A percentile compares a stretch with the other conserved stretches of the same genome.
These are phyloP conservation scores for Verbascum thapsus DNA, from an alignment of 257 asterid species.

Conservation along the genomic window DNA sequence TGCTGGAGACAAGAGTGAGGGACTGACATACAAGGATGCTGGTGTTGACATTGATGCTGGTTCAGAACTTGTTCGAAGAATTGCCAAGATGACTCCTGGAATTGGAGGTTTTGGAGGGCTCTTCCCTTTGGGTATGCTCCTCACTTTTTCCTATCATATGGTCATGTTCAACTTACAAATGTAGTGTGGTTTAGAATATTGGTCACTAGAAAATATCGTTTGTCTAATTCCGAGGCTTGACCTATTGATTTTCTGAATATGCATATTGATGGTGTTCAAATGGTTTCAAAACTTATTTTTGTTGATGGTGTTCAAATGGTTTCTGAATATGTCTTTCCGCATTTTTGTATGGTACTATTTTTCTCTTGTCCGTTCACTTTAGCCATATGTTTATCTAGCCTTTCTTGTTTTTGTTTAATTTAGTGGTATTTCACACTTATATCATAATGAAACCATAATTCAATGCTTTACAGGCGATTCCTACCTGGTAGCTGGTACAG, in stretches of 20 bases:
- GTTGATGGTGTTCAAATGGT: too few species aligned
- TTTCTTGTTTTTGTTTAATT: neutral
- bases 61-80: constrained; percentile 85
- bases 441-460: neutral
- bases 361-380: neutral
- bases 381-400: neutral
- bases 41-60: constrained; percentile 99
- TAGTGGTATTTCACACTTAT: neutral
- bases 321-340: too few species aligned
- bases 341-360: neutral
- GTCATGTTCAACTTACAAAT: neutral
- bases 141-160: neutral
- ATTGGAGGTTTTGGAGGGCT: constrained; percentile 99
- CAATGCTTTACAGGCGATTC: constrained; percentile 65
- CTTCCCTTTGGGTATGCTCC: constrained; percentile 73
- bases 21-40: constrained; percentile 86
- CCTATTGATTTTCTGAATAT: too few species aligned
- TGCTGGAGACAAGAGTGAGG: constrained; percentile 36
- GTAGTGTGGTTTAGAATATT: constrained; percentile 9
- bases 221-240: neutral
- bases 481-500: constrained; percentile 95
- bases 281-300: too few species aligned
- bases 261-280: neutral
- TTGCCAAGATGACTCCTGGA: constrained; percentile 96
- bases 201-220: neutral